Conservation (phyloP, 1,284 basidiomycete genomes). For the Fomitiporia mediterranea region DNA sequence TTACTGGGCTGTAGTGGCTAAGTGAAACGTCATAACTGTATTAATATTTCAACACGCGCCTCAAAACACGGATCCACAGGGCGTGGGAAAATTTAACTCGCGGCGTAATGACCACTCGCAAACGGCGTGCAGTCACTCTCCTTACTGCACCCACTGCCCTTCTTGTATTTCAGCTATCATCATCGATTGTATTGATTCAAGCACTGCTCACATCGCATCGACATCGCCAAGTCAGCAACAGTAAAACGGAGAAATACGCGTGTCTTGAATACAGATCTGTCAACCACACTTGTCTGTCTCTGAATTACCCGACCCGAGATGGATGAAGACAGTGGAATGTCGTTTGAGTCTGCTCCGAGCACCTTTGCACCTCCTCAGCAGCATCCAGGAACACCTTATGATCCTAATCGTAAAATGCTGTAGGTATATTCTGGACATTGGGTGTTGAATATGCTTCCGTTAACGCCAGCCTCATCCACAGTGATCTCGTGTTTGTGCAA, state of each 20-base stretch:
- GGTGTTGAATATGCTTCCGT: slow-evolving; percentile 6
- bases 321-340: slow-evolving; percentile 57
- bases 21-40: too few relatives aligned
- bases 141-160: neutral
- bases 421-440: slow-evolving; percentile 36
- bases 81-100: neutral
- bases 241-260: neutral
- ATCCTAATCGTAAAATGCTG: slow-evolving; percentile 60
- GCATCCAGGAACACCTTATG: slow-evolving; percentile 34
- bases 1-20: too few relatives aligned
- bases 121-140: slow-evolving; percentile 2
- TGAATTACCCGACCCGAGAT: slow-evolving; percentile 38
- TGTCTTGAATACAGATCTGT: neutral
- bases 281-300: neutral
- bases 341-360: slow-evolving; percentile 51
- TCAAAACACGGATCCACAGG: too few relatives aligned
- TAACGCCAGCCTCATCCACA: slow-evolving; percentile 31
- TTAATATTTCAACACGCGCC: too few relatives aligned
- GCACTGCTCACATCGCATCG: neutral
- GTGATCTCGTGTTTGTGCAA: slow-evolving; percentile 85
- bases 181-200: slow-evolving; percentile 14
- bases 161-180: slow-evolving; percentile 13
- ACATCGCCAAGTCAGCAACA: neutral
- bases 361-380: slow-evolving; percentile 29
- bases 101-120: slow-evolving; percentile 2